A percentile compares a stretch with the other conserved stretches of the same genome.
Evolutionary conservation across 331 rosid species (phyloP).

Genomic region (Ulmus americana): DNA sequence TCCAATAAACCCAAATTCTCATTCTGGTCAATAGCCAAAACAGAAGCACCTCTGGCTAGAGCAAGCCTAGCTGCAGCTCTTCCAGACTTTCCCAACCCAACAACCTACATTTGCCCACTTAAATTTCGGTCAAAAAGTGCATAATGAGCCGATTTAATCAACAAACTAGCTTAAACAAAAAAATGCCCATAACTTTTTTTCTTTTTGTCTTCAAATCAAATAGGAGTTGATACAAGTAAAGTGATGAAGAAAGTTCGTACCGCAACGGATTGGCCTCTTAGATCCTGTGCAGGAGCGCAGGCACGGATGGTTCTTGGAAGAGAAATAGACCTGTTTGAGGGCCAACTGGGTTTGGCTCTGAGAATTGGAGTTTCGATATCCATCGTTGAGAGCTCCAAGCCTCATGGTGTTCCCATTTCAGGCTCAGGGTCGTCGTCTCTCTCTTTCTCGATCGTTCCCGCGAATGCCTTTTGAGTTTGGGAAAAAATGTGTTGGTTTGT

Average conservation of each 20-base stretch:
- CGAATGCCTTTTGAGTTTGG: no score
- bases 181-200: no score
- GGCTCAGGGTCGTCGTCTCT: no score
- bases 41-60: constrained; percentile 35
- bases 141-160: background rate
- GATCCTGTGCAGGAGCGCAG: constrained; percentile 22
- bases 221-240: background rate
- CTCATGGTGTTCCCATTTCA: background rate
- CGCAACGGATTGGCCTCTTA: constrained; percentile 31
- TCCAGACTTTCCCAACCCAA: constrained; percentile 37
- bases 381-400: constrained; percentile 16
- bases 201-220: no score
- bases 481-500: no score
- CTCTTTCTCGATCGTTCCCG: no score
- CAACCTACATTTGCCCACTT: constrained; percentile 11
- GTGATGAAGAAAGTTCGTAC: constrained; percentile 3
- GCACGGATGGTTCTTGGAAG: constrained; percentile 6
- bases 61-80: constrained; percentile 33
- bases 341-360: constrained; percentile 3
- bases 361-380: constrained; percentile 2
- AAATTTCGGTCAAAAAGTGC: background rate
- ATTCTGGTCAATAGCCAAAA: constrained; percentile 29
- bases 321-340: background rate
- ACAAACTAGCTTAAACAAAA: no score
- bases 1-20: constrained; percentile 20